Conservation (phyloP, 2,329 filamentous ascomycete genomes). For the Aureobasidium sp. region DNA sequence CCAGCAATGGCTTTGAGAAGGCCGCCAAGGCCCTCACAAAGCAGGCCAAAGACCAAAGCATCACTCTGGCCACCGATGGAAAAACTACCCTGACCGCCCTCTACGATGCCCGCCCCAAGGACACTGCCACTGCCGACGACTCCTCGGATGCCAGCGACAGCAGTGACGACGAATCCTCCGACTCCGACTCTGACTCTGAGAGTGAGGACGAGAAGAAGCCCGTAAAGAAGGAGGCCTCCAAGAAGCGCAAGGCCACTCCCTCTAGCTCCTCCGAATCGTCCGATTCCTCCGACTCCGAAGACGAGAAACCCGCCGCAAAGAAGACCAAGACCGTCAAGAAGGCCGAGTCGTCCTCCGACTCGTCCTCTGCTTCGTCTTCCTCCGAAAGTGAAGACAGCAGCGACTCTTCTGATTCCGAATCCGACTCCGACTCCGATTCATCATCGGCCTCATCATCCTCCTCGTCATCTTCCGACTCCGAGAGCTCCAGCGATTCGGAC, state of each 20-base stretch:
- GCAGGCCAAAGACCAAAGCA: slow-evolving; percentile 27
- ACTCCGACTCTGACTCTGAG: slow-evolving; percentile 17
- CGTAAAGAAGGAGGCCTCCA: slow-evolving; percentile 11
- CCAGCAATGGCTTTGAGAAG: slow-evolving; percentile 27
- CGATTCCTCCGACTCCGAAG: slow-evolving; percentile 2
- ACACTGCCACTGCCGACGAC: slow-evolving; percentile 19
- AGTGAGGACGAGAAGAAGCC: slow-evolving; percentile 17
- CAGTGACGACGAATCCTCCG: slow-evolving; percentile 12
- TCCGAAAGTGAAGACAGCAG: slow-evolving; percentile 16
- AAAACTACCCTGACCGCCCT: slow-evolving; percentile 21
- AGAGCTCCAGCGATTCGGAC: slow-evolving; percentile 18
- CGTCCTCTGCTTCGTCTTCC: slow-evolving; percentile 14
- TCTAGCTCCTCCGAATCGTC: slow-evolving; percentile 1
- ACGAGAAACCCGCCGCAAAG: slow-evolving; percentile 27
- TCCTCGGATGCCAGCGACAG: slow-evolving; percentile 18
- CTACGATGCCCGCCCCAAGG: slow-evolving; percentile 22
- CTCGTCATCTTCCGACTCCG: slow-evolving; percentile 22
- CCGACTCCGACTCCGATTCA: slow-evolving; percentile 22
- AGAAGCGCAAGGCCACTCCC: slow-evolving; percentile 17
- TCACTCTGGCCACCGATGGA: slow-evolving; percentile 21
- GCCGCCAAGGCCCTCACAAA: slow-evolving; percentile 26
- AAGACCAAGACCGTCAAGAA: slow-evolving; percentile 22
- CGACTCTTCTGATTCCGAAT: slow-evolving; percentile 18
- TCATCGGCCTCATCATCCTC: slow-evolving; percentile 20
- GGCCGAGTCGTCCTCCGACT: slow-evolving; percentile 19